phyloP scores from a whole-genome alignment of 768 basidiomycete species.

The Tylopilus rubrobrunneus region DNA sequence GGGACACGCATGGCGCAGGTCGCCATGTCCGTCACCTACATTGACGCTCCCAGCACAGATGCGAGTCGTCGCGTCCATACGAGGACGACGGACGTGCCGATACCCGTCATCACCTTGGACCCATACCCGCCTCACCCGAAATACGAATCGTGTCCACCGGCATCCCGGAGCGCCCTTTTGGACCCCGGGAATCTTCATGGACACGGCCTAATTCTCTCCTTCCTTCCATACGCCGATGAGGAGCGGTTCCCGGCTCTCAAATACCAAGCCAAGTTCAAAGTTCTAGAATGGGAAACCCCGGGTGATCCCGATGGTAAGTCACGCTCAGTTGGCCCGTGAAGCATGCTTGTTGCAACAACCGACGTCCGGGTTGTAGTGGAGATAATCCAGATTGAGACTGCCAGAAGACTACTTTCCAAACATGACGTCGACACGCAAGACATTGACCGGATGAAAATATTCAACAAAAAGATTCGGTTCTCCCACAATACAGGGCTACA shows the following conservation, averaged over 20 bases:
- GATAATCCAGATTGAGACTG: slow-evolving; percentile 44
- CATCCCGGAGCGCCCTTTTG: slow-evolving; percentile 30
- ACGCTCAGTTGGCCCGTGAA: neutral
- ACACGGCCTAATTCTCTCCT: slow-evolving; percentile 11
- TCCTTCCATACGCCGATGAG: slow-evolving; percentile 50
- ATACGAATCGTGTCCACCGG: slow-evolving; percentile 49
- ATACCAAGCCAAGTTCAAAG: slow-evolving; percentile 29
- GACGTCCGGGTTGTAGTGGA: slow-evolving; percentile 34
- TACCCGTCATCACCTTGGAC: slow-evolving; percentile 19
- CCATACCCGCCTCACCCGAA: slow-evolving; percentile 21
- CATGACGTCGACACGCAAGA: slow-evolving; percentile 31
- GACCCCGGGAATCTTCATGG: neutral
- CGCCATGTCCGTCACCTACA: slow-evolving; percentile 9
- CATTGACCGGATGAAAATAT: slow-evolving; percentile 34
- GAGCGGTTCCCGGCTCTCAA: slow-evolving; percentile 28
- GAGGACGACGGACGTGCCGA: neutral
- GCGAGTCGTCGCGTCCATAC: neutral
- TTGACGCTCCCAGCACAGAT: neutral
- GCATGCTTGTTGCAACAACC: neutral
- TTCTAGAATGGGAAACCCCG: slow-evolving; percentile 36
- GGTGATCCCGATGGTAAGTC: slow-evolving; percentile 50
- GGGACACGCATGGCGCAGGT: neutral
- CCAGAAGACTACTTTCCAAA: slow-evolving; percentile 33
- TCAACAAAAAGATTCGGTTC: slow-evolving; percentile 22
- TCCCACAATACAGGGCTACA: slow-evolving; percentile 35